Evolutionary conservation across 2,329 filamentous ascomycete species (phyloP).

Genomic region (Fusarium sambucinum): DNA sequence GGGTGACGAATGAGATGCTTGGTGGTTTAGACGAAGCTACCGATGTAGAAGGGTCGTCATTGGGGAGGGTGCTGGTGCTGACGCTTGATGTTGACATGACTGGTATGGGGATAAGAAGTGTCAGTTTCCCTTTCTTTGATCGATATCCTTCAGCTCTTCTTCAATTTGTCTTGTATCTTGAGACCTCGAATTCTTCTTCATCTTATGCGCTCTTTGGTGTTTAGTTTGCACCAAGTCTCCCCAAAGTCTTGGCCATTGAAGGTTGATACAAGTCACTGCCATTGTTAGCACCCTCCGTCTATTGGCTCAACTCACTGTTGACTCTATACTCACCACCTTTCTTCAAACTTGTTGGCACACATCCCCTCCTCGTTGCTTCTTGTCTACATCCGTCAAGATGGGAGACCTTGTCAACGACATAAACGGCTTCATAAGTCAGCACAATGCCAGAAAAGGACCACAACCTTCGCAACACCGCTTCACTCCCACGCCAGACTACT

Average conservation of each 20-base stretch:
- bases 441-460: constrained; percentile 21
- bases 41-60: constrained; percentile 10
- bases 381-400: constrained; percentile 5
- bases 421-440: constrained; percentile 31
- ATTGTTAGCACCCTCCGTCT: neutral
- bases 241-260: neutral
- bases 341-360: neutral
- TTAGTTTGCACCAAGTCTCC: neutral
- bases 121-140: constrained; percentile 10
- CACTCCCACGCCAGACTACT: constrained; percentile 14
- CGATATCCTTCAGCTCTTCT: neutral
- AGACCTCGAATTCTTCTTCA: neutral
- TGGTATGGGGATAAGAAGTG: constrained; percentile 28
- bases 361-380: neutral
- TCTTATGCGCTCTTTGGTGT: neutral
- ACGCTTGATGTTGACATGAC: constrained; percentile 14
- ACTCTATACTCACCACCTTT: neutral
- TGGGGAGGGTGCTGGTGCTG: constrained; percentile 23
- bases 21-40: constrained; percentile 9
- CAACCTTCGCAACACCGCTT: constrained; percentile 8
- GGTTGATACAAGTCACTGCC: neutral
- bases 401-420: constrained; percentile 27
- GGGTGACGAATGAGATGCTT: constrained; percentile 9
- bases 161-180: neutral
- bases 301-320: neutral